Conservation (phyloP, 345 rosid genomes). For the Noccaea bulbosa region DNA sequence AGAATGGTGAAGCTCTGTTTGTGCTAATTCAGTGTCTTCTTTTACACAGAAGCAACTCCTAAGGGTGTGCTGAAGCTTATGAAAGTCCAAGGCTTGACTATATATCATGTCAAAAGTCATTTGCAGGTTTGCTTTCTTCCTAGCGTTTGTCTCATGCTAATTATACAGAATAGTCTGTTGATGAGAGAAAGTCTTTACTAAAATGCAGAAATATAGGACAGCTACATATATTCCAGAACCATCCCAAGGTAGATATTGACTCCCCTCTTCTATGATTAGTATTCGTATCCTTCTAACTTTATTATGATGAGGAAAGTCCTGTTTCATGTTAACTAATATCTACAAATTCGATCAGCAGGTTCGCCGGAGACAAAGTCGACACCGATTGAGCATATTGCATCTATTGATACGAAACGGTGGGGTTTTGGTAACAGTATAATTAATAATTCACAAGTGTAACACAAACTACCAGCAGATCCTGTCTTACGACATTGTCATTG, state of each 20-base stretch:
- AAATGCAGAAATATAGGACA: conserved; percentile 86
- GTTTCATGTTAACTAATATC: neutral
- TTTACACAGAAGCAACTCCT: conserved; percentile 81
- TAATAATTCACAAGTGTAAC: neutral
- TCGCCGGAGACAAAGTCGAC: conserved; percentile 61
- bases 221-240: conserved; percentile 76
- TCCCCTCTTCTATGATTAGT: conserved; percentile 17
- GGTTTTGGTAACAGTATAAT: conserved; percentile 37
- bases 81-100: conserved; percentile 86
- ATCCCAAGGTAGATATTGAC: conserved; percentile 62
- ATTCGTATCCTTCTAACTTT: neutral
- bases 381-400: conserved; percentile 63
- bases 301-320: conserved; percentile 9
- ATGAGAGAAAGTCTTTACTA: neutral
- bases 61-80: conserved; percentile 86
- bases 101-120: conserved; percentile 94
- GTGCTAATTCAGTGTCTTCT: conserved; percentile 39
- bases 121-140: conserved; percentile 61
- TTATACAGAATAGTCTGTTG: neutral
- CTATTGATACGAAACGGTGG: conserved; percentile 78
- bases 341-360: conserved; percentile 48
- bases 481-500: conserved; percentile 4
- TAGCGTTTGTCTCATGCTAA: conserved; percentile 2
- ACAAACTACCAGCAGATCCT: neutral
- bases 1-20: conserved; percentile 21